A percentile compares a stretch with the other conserved stretches of the same genome.
Evolutionary conservation across 2,329 filamentous ascomycete species (phyloP).

Genomic region (Didymellaceae sp.): DNA sequence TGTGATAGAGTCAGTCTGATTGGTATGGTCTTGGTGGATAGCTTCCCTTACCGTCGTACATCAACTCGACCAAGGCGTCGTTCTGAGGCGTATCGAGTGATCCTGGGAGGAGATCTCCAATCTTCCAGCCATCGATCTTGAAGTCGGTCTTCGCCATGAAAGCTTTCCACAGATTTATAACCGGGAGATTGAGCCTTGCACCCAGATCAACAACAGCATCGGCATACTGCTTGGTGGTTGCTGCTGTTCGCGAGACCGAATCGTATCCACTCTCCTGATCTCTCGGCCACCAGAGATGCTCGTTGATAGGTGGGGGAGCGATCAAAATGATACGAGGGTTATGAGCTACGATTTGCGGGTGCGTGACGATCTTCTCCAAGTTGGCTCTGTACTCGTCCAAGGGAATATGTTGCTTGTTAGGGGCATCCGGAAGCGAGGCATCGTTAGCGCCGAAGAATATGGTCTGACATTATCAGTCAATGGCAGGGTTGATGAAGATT

Average conservation of each 20-base stretch:
- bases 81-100: constrained; percentile 64
- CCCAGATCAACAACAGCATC: constrained; percentile 70
- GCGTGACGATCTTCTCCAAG: constrained; percentile 72
- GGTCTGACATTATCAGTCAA: constrained; percentile 57
- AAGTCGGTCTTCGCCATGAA: constrained; percentile 72
- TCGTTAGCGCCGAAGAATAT: constrained; percentile 93
- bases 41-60: constrained; percentile 61
- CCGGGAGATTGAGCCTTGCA: constrained; percentile 60
- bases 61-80: constrained; percentile 58
- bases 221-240: constrained; percentile 67
- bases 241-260: constrained; percentile 61
- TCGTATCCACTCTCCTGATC: constrained; percentile 49
- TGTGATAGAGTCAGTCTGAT: constrained; percentile 17
- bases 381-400: constrained; percentile 78
- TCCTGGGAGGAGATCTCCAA: constrained; percentile 60
- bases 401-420: constrained; percentile 76
- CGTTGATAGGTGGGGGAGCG: constrained; percentile 82
- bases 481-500: neutral
- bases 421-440: constrained; percentile 69
- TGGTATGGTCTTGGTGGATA: neutral
- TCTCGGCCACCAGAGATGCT: constrained; percentile 67
- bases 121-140: constrained; percentile 46
- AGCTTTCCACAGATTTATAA: constrained; percentile 80
- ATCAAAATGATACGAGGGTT: constrained; percentile 76
- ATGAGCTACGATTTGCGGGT: constrained; percentile 73